phyloP scores from a whole-genome alignment of 2,329 filamentous ascomycete species.

The Aspergillus sergii region DNA sequence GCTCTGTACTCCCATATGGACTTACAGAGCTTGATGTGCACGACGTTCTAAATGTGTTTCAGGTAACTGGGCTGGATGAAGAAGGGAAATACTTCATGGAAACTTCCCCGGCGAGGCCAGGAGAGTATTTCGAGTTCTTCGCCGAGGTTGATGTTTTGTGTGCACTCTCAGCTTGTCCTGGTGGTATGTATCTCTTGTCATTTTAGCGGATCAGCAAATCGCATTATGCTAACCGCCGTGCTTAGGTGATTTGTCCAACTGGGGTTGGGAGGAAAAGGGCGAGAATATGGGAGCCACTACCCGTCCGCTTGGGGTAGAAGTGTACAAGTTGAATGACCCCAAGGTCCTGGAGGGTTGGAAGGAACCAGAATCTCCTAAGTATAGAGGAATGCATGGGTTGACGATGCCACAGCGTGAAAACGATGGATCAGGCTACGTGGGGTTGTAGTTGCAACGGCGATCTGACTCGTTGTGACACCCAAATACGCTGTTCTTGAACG shows the following conservation, averaged over 20 bases:
- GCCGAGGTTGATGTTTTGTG: conserved; percentile 76
- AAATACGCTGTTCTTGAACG: neutral
- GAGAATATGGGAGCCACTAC: conserved; percentile 67
- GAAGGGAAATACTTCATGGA: conserved; percentile 75
- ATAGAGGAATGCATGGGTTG: conserved; percentile 69
- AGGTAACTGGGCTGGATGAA: conserved; percentile 76
- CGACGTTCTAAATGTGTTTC: conserved; percentile 84
- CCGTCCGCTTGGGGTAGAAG: conserved; percentile 73
- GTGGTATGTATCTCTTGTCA: conserved; percentile 47
- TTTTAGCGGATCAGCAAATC: neutral
- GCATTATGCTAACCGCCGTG: conserved; percentile 17
- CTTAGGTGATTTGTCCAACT: conserved; percentile 70
- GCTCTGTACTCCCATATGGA: conserved; percentile 70
- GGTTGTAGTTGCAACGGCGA: conserved; percentile 19
- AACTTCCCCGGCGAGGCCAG: conserved; percentile 49
- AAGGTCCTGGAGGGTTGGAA: conserved; percentile 64
- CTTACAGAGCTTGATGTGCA: conserved; percentile 75
- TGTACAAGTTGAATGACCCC: conserved; percentile 64
- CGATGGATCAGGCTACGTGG: conserved; percentile 29
- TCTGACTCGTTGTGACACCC: neutral
- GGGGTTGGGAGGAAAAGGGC: conserved; percentile 70
- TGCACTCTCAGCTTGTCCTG: conserved; percentile 71
- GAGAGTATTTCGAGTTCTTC: conserved; percentile 71
- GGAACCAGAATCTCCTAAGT: conserved; percentile 60
- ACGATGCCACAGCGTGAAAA: conserved; percentile 45